Evolutionary conservation across 768 basidiomycete genomes (phyloP), one percentile per base, ranked within the genome.

Genomic region (Tulasnella sp.): DNA sequence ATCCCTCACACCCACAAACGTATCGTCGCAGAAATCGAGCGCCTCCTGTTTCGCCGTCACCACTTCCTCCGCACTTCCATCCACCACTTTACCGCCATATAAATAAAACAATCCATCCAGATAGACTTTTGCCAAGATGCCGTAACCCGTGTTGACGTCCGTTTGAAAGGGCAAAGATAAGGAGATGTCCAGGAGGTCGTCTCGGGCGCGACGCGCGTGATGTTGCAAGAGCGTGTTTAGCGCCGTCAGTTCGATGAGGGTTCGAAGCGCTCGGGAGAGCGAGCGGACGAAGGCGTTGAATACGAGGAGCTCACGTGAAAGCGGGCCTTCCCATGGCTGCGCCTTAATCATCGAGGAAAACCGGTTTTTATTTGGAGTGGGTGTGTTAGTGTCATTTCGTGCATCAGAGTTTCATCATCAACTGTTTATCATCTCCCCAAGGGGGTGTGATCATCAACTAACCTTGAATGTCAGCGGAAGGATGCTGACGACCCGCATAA

Each of bases 221-320:
- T 80, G 82, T 25, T 90, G 85, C 24, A 99, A 76, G 31, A 99
- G 76, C 84, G 97, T 88, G 73, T 96, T 96, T 67, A 96, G 73
- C 61, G 89, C 83, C 43, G 89, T 84, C 60, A 92, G 85, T 72
- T 99, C 96, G 62, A 96, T 73, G 65, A 98, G 76, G 60, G 87
- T 87, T 63, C 96, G 82, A 60, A 98, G 76, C 27, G 92, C 87
- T 60, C 92, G 85, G 59, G 91, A 87, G 62, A 98, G 75, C 52
- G 90, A 87, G 53, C 90, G 84, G 67, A 96, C 84, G 70, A 98
- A 98, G 49, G 92, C 92, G 76, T 99, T 99, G 80, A 98, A 99
- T 62, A 96, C 92, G 51, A 99, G 77, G 61, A 99, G 75, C 71
- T 98, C 94, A 62, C 96, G 87, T 65, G 94, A 97, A 50, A 99